Percentiles rank a stretch among this genome's conserved stretches.
phyloP scores from a whole-genome alignment of 495 filamentous ascomycete genomes.

The Echria macrotheca region DNA sequence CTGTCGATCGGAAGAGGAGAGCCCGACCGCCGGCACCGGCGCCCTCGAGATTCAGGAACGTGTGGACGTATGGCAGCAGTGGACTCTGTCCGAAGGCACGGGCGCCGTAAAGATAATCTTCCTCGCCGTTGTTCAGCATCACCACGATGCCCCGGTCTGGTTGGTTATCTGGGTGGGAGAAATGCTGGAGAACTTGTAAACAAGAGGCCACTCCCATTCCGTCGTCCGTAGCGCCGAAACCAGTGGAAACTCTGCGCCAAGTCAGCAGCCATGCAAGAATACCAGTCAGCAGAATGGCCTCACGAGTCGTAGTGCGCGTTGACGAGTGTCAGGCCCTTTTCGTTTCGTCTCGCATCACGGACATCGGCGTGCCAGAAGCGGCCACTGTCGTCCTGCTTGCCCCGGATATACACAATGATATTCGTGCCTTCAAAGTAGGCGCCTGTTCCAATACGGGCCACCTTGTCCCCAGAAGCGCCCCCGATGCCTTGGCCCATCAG shows the following conservation, averaged over 20 bases:
- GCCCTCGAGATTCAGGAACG: conserved; percentile 91
- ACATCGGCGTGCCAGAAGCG: conserved; percentile 56
- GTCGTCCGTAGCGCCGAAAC: conserved; percentile 86
- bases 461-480: conserved; percentile 18
- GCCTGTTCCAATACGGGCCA: conserved; percentile 24
- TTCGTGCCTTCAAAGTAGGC: conserved; percentile 92
- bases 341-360: conserved; percentile 40
- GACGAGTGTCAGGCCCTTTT: conserved; percentile 75
- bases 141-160: conserved; percentile 77
- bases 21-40: conserved; percentile 91
- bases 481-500: conserved; percentile 18
- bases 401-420: conserved; percentile 85
- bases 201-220: conserved; percentile 83
- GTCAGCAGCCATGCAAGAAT: conserved; percentile 7
- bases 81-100: conserved; percentile 80
- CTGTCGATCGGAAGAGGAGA: conserved; percentile 77
- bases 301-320: conserved; percentile 87
- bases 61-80: conserved; percentile 66
- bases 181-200: conserved; percentile 84
- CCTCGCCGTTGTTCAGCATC: conserved; percentile 92
- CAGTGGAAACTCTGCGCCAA: conserved; percentile 68
- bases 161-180: conserved; percentile 68
- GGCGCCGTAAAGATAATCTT: conserved; percentile 88
- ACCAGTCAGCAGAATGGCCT: background rate
- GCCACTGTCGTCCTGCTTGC: conserved; percentile 61